phyloP scores from a whole-genome alignment of 2,329 filamentous ascomycete genomes.

The Arthrobotrys sphaeroides region DNA sequence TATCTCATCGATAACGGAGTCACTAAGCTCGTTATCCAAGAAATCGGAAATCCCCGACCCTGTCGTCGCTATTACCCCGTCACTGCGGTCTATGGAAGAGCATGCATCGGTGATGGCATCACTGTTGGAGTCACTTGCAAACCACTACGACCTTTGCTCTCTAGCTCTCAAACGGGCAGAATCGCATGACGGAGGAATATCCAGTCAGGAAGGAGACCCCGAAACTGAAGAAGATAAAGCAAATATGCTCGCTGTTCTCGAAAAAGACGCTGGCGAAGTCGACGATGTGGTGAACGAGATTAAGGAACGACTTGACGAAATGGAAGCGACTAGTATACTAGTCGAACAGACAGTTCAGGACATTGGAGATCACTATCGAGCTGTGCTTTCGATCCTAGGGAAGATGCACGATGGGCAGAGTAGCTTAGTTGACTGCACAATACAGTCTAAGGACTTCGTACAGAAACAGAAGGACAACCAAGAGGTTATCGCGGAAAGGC shows the following conservation, averaged over 20 bases:
- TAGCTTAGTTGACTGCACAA: constrained; percentile 62
- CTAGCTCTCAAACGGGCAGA: constrained; percentile 67
- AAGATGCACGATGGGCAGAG: constrained; percentile 56
- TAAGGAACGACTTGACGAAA: constrained; percentile 76
- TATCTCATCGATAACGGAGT: constrained; percentile 34
- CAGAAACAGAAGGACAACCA: constrained; percentile 77
- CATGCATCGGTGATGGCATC: constrained; percentile 66
- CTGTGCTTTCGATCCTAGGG: constrained; percentile 49
- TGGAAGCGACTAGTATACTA: constrained; percentile 75
- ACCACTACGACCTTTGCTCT: constrained; percentile 68
- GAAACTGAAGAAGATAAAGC: constrained; percentile 63
- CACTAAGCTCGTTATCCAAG: constrained; percentile 32
- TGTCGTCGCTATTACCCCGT: constrained; percentile 62
- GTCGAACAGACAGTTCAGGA: constrained; percentile 71
- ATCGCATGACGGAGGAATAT: constrained; percentile 49
- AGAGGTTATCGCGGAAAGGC: constrained; percentile 72
- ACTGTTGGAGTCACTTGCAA: constrained; percentile 65
- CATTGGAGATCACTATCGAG: constrained; percentile 53
- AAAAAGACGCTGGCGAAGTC: constrained; percentile 74
- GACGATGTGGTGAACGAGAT: constrained; percentile 76
- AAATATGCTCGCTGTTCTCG: constrained; percentile 84
- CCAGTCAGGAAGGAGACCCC: constrained; percentile 29
- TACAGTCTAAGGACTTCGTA: constrained; percentile 64
- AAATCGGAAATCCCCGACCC: constrained; percentile 52
- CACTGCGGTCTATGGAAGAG: constrained; percentile 65